Evolutionary conservation across 2,329 filamentous ascomycete species (phyloP).

Genomic region (Exophiala oligosperma): DNA sequence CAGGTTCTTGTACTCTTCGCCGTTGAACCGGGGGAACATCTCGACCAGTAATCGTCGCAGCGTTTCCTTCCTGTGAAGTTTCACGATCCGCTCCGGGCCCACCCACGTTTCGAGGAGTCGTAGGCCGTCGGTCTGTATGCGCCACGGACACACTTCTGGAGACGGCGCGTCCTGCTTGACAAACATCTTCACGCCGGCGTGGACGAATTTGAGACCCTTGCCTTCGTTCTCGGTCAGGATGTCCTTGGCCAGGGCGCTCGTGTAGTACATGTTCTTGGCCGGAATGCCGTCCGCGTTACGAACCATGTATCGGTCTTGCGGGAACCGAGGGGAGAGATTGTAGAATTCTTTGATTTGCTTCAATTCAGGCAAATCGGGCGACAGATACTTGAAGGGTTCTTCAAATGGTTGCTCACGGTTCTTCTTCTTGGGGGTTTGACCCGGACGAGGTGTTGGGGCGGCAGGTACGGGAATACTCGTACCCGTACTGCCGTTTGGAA

Average conservation of each 20-base stretch:
- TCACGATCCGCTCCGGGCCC: slow-evolving; percentile 72
- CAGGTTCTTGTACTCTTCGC: slow-evolving; percentile 71
- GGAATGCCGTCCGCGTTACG: slow-evolving; percentile 87
- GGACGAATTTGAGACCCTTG: slow-evolving; percentile 89
- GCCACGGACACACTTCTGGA: slow-evolving; percentile 84
- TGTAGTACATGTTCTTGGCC: slow-evolving; percentile 96
- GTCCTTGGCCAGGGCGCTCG: slow-evolving; percentile 76
- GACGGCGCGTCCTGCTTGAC: slow-evolving; percentile 94
- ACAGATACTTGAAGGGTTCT: slow-evolving; percentile 91
- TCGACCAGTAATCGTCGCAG: slow-evolving; percentile 81
- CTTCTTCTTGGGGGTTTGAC: slow-evolving; percentile 34
- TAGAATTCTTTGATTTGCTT: slow-evolving; percentile 80
- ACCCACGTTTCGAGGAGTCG: slow-evolving; percentile 90
- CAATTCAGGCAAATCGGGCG: slow-evolving; percentile 69
- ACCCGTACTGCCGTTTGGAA: not conserved
- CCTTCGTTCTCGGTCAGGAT: slow-evolving; percentile 87
- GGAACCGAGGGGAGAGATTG: slow-evolving; percentile 78
- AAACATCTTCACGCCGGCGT: slow-evolving; percentile 98
- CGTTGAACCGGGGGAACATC: slow-evolving; percentile 90
- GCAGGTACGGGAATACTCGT: not conserved
- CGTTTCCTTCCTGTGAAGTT: slow-evolving; percentile 74
- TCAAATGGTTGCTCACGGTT: slow-evolving; percentile 60
- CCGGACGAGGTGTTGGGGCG: not conserved
- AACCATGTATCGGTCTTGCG: slow-evolving; percentile 89
- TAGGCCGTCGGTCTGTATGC: slow-evolving; percentile 93